phyloP scores from a whole-genome alignment of 495 filamentous ascomycete species.

The Sabuloglossum arenarium region DNA sequence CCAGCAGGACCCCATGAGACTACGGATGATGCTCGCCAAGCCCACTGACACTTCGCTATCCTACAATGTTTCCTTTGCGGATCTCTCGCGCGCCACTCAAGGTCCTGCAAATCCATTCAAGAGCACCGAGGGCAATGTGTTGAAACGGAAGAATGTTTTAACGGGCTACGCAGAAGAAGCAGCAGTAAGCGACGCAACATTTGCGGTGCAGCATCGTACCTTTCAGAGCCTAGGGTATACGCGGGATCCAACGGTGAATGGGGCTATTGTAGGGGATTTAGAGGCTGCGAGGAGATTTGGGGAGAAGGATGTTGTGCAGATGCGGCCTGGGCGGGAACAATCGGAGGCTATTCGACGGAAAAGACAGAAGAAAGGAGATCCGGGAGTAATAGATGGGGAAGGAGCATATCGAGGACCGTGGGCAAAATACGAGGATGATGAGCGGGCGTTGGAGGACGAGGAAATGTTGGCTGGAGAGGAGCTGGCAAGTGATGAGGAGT shows the following conservation, averaged over 20 bases:
- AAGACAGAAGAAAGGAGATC: slow-evolving; percentile 65
- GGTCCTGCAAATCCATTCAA: slow-evolving; percentile 73
- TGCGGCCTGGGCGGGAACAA: slow-evolving; percentile 43
- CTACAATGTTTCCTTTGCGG: slow-evolving; percentile 47
- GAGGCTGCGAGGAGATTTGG: slow-evolving; percentile 27
- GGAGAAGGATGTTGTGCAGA: slow-evolving; percentile 34
- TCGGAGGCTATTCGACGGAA: slow-evolving; percentile 42
- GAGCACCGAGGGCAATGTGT: slow-evolving; percentile 29
- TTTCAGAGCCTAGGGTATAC: slow-evolving; percentile 45
- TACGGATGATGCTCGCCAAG: slow-evolving; percentile 35
- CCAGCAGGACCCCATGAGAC: slow-evolving; percentile 31
- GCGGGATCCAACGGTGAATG: slow-evolving; percentile 29
- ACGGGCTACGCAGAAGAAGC: slow-evolving; percentile 79
- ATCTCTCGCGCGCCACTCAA: slow-evolving; percentile 43
- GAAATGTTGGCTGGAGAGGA: slow-evolving; percentile 31
- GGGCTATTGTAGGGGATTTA: slow-evolving; percentile 32
- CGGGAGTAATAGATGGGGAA: slow-evolving; percentile 63
- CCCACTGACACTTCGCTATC: slow-evolving; percentile 30
- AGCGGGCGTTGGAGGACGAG: slow-evolving; percentile 39
- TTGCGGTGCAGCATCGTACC: slow-evolving; percentile 59
- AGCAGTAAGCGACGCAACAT: slow-evolving; percentile 74
- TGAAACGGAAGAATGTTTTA: slow-evolving; percentile 78
- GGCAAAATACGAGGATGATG: slow-evolving; percentile 59
- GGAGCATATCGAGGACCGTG: slow-evolving; percentile 83
- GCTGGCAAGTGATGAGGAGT: slow-evolving; percentile 59